These are phyloP conservation scores for Daldinia caldariorum DNA, from an alignment of 495 filamentous ascomycete genomes.

Conservation along the genomic window DNA sequence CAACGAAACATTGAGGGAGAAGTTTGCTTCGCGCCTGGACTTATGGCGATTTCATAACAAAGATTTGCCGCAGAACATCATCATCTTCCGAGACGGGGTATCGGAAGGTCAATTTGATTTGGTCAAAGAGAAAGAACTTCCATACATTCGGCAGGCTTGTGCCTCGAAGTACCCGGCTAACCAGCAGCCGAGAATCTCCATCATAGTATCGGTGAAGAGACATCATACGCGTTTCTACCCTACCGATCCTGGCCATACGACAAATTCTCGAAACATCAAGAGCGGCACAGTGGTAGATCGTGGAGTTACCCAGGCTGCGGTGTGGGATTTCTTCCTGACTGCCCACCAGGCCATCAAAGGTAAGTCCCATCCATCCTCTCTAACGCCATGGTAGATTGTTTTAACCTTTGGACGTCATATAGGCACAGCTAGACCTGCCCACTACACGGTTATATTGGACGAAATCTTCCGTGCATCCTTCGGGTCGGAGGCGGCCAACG, in stretches of 20 bases:
- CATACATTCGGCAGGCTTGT: constrained; percentile 65
- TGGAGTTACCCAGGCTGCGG: constrained; percentile 77
- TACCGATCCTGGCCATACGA: constrained; percentile 57
- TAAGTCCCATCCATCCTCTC: constrained; percentile 19
- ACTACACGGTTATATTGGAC: constrained; percentile 81
- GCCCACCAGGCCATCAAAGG: constrained; percentile 83
- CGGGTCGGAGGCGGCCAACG: constrained; percentile 61
- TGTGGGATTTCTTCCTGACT: constrained; percentile 90
- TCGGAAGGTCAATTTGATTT: constrained; percentile 81
- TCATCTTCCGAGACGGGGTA: constrained; percentile 93
- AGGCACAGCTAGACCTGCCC: constrained; percentile 81
- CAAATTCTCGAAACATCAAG: constrained; percentile 68
- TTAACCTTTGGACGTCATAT: constrained; percentile 18
- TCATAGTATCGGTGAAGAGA: constrained; percentile 83
- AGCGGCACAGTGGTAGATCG: constrained; percentile 89
- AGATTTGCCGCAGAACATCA: constrained; percentile 72
- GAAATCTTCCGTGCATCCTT: constrained; percentile 68
- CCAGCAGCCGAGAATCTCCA: constrained; percentile 62
- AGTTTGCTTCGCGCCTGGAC: constrained; percentile 66
- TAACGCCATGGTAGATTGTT: not conserved
- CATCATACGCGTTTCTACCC: constrained; percentile 91
- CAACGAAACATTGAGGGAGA: constrained; percentile 63
- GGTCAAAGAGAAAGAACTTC: constrained; percentile 66
- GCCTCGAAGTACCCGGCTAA: constrained; percentile 61
- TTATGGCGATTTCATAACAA: constrained; percentile 67